phyloP scores from a whole-genome alignment of 768 basidiomycete species.

The Mycena polygramma region DNA sequence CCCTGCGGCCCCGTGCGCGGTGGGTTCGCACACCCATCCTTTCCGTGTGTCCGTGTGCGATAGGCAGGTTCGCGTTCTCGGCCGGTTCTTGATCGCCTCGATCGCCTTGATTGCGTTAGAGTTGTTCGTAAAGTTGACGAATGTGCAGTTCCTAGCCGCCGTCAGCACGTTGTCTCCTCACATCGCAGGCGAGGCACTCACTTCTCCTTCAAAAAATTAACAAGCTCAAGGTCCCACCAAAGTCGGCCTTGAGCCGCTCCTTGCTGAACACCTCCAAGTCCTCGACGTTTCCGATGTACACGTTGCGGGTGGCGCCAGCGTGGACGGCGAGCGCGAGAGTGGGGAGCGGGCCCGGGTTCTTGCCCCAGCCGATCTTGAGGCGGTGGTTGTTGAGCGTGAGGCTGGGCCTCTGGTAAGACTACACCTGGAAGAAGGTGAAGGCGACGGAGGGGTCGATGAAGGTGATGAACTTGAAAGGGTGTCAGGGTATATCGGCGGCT shows the following conservation, averaged over 20 bases:
- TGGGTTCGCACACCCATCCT: constrained; percentile 95
- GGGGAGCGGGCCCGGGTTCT: constrained; percentile 90
- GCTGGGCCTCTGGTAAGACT: constrained; percentile 89
- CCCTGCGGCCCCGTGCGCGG: constrained; percentile 88
- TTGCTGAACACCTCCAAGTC: constrained; percentile 95
- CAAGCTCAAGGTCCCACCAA: constrained; percentile 95
- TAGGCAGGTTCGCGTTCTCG: constrained; percentile 92
- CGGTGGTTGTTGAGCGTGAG: constrained; percentile 93
- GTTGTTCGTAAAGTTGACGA: constrained; percentile 96
- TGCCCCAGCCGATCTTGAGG: constrained; percentile 98
- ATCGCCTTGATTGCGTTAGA: constrained; percentile 99
- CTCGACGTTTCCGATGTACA: constrained; percentile 95
- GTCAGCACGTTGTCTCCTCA: background rate
- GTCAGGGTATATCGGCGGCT: constrained; percentile 2
- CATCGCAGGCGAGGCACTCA: constrained; percentile 53
- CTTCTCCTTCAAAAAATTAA: constrained; percentile 97
- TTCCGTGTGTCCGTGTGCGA: constrained; percentile 96
- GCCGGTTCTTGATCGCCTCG: constrained; percentile 91
- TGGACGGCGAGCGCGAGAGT: constrained; percentile 90
- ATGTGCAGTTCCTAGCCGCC: constrained; percentile 87
- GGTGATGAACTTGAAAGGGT: constrained; percentile 82
- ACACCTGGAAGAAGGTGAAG: constrained; percentile 94
- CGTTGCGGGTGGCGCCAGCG: constrained; percentile 94
- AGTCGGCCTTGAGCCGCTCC: constrained; percentile 92
- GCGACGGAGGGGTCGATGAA: constrained; percentile 96